A percentile compares a stretch with the other conserved stretches of the same genome.
Conservation (phyloP, 225 moss, liverwort and hornwort species). For the Straminergon stramineum region DNA sequence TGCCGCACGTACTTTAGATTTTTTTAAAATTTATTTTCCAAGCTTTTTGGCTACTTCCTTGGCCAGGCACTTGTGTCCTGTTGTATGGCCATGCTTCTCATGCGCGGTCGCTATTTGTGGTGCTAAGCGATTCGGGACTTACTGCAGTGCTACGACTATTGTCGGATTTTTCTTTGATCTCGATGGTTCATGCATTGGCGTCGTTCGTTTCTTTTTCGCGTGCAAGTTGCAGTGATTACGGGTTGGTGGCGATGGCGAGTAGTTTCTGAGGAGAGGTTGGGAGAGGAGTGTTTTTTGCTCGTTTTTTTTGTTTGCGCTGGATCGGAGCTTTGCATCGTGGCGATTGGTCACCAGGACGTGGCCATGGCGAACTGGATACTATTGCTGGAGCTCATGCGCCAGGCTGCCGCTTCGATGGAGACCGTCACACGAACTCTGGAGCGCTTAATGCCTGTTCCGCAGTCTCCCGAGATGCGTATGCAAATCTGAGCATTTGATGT, state of each 20-base stretch:
- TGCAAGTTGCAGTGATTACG: not conserved
- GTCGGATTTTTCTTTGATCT: not conserved
- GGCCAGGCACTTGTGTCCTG: not conserved
- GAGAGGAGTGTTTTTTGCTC: not conserved
- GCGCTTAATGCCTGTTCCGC: conserved; percentile 5
- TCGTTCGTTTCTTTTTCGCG: not conserved
- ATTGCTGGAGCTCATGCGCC: conserved; percentile 36
- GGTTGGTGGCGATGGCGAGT: not conserved
- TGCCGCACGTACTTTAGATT: not conserved
- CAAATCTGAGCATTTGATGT: conserved; percentile 1
- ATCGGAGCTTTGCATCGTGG: not conserved
- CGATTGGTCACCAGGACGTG: not conserved
- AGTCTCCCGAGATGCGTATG: conserved; percentile 22
- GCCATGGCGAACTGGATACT: conserved; percentile 49
- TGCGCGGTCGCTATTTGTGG: not conserved
- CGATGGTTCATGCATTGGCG: not conserved
- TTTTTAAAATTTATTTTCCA: not conserved
- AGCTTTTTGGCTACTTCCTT: not conserved
- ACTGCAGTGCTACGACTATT: not conserved
- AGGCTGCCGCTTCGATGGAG: conserved; percentile 46
- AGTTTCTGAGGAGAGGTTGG: not conserved
- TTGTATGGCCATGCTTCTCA: not conserved
- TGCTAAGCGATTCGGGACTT: not conserved
- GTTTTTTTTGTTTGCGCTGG: not conserved
- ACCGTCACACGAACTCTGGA: conserved; percentile 37